Base-by-base conservation (phyloP, 345 rosid genomes). In the Raphanus raphanistrum region DNA sequence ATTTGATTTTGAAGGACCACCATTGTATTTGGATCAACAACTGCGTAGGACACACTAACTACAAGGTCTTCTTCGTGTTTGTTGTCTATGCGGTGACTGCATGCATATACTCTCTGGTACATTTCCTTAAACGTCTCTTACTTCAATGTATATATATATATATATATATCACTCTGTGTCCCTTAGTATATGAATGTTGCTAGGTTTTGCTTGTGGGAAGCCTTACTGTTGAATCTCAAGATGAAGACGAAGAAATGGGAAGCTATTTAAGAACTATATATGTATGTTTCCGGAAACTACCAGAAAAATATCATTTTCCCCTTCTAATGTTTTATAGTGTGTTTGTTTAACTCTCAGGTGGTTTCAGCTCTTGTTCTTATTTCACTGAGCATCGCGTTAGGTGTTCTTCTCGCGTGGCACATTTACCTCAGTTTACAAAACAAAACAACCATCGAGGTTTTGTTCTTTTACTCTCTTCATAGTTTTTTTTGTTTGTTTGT, bases 21-120 rank as follows among this genome's bases (percentile, higher is more conserved):
- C 98, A 93, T 79, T 93, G 98, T 87, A 90, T 91, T 35, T 93
- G 98, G 98, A 93, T 93, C 84, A 91, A 86, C 81, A 93, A 93
- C 68, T 93, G 98, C 52, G 97, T 93, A 2, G 98, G 98, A 76
- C 96, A 91, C 68, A 85, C 92, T 76, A 93, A 93, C 88, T 93
- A 93, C 80, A 93, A 91, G 86, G 90, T 78, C 81, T 93, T 93
- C 89, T 91, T 93, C 71, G 76, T 86, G 76, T 91, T 93, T 74
- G 89, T 93, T 76, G 82, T 90, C 41, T 86, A 88, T 82, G 96
- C 96, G 0, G 88, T 86, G 73, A 84, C 82, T 65, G 86, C 96
- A 1, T 89, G 94, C 84, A 48, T 91, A 79, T 90, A 93, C 84
- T 88, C 96, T 74, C 80, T 89, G 96, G 98, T 93, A 93, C 60